Percentiles rank a stretch among this genome's conserved stretches.
Conservation (phyloP, 306 rosid species). For the Castanospermum australe region DNA sequence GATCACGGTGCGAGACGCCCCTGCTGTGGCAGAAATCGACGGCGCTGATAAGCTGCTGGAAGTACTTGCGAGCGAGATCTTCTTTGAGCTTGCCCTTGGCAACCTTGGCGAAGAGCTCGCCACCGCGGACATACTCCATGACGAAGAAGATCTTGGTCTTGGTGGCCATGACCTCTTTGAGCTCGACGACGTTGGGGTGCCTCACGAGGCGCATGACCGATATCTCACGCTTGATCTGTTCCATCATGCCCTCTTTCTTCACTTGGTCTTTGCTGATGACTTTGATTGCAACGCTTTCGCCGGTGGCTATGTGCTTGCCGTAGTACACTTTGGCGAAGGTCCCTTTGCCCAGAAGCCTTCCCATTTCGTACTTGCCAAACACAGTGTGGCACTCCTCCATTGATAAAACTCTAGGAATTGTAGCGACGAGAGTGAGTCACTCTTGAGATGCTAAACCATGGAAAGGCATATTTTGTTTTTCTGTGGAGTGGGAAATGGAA, state of each 20-base stretch:
- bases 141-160: slow-evolving; percentile 72
- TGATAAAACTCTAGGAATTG: not conserved
- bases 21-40: slow-evolving; percentile 84
- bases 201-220: slow-evolving; percentile 65
- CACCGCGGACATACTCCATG: slow-evolving; percentile 80
- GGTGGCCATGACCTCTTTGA: slow-evolving; percentile 79
- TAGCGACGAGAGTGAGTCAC: not conserved
- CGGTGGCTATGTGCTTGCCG: slow-evolving; percentile 47
- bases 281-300: slow-evolving; percentile 75
- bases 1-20: slow-evolving; percentile 76
- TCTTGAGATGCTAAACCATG: not conserved
- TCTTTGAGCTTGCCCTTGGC: slow-evolving; percentile 62
- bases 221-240: slow-evolving; percentile 79
- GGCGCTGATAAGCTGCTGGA: slow-evolving; percentile 75
- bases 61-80: slow-evolving; percentile 65
- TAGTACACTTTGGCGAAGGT: slow-evolving; percentile 81
- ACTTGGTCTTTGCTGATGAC: slow-evolving; percentile 66
- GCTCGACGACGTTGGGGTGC: slow-evolving; percentile 73
- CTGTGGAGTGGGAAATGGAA: not conserved
- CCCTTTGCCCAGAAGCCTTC: slow-evolving; percentile 69
- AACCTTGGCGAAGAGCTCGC: slow-evolving; percentile 75
- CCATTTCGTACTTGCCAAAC: slow-evolving; percentile 69
- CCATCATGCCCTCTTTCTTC: slow-evolving; percentile 69
- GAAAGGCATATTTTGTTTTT: not conserved
- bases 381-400: slow-evolving; percentile 57